Percentiles rank a stretch among this genome's conserved stretches.
Conservation (phyloP, 257 asterid species). For the Pogostemon cablin region DNA sequence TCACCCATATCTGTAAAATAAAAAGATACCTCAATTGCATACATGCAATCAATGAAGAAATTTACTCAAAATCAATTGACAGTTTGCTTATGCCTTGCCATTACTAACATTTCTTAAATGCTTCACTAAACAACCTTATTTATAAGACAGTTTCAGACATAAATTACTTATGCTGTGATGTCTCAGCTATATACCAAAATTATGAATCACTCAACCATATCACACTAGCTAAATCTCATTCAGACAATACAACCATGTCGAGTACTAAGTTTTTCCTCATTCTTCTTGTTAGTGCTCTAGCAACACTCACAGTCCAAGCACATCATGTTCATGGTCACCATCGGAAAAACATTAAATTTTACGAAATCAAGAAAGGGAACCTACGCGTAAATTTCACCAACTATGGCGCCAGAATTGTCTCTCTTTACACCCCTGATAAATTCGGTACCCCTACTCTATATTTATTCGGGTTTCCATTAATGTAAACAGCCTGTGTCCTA, state of each 20-base stretch:
- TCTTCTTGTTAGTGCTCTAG: not conserved
- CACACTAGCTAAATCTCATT: not conserved
- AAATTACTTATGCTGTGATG: not conserved
- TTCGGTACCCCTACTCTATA: not conserved
- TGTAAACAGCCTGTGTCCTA: no score
- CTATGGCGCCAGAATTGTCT: constrained; percentile 13
- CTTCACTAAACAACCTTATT: constrained; percentile 11
- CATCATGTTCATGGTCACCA: not conserved
- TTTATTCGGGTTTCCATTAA: not conserved
- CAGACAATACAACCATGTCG: not conserved
- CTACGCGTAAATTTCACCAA: constrained; percentile 4
- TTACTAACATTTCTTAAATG: not conserved
- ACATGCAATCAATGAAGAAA: not conserved
- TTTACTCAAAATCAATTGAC: not conserved
- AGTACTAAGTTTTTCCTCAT: not conserved
- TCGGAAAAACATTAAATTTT: not conserved
- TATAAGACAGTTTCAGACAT: constrained; percentile 15
- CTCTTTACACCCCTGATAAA: constrained; percentile 5
- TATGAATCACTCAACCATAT: not conserved
- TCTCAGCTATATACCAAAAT: not conserved
- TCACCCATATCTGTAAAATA: not conserved
- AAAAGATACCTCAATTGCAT: not conserved
- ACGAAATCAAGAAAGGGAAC: constrained; percentile 8
- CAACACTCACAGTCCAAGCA: constrained; percentile 13
- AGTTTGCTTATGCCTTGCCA: not conserved